These are phyloP conservation scores for Cucumis cinereus DNA, from an alignment of 306 rosid species.

Conservation along the genomic window DNA sequence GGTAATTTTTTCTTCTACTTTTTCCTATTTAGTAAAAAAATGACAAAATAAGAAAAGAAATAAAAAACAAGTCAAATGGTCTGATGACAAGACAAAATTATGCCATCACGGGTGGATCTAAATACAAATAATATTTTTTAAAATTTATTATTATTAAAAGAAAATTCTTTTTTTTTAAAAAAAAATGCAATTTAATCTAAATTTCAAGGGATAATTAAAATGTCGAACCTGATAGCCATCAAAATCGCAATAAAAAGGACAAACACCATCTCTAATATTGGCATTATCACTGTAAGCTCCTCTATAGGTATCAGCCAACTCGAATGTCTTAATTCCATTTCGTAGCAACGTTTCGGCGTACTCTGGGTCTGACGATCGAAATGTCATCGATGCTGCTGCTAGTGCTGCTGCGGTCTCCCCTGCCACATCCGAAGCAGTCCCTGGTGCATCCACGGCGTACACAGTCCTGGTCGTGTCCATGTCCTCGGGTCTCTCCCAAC, in stretches of 20 bases:
- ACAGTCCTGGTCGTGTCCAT: constrained; percentile 76
- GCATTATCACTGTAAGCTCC: constrained; percentile 88
- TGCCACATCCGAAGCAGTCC: constrained; percentile 76
- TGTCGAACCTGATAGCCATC: constrained; percentile 61
- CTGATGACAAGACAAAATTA: background rate
- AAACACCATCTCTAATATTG: constrained; percentile 45
- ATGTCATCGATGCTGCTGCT: constrained; percentile 68
- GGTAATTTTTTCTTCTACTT: background rate
- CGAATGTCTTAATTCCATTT: constrained; percentile 58
- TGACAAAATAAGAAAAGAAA: background rate
- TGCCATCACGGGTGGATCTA: background rate
- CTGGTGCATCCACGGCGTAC: constrained; percentile 81
- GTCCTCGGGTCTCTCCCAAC: constrained; percentile 97
- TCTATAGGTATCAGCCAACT: constrained; percentile 58
- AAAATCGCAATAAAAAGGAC: constrained; percentile 88
- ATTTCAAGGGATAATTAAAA: too few species aligned
- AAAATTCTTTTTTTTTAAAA: too few species aligned
- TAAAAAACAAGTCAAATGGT: background rate
- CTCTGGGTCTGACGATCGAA: constrained; percentile 50
- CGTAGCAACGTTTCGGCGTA: constrained; percentile 57
- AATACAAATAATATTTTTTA: too few species aligned
- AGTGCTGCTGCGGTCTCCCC: constrained; percentile 84
- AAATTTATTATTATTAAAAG: too few species aligned
- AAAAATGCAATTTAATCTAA: too few species aligned
- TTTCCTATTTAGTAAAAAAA: background rate